Percentiles rank a stretch among this genome's conserved stretches.
These are phyloP conservation scores for Cymbopogon flexuosus DNA, from an alignment of 202 grass and related monocot genomes.

Conservation along the genomic window DNA sequence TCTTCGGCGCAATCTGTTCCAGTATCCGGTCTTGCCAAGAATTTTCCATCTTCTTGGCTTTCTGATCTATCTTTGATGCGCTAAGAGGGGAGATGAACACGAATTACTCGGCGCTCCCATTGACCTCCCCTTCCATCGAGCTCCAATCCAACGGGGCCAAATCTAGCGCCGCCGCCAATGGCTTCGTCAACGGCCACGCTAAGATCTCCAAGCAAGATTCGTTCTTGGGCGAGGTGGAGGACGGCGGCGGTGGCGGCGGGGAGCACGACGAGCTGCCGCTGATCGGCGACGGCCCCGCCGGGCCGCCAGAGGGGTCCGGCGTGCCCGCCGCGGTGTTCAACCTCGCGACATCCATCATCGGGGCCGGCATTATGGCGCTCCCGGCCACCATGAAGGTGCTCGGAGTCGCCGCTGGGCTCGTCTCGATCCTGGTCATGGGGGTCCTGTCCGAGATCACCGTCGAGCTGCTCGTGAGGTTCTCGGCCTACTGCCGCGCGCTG, in stretches of 20 bases:
- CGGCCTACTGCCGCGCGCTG: constrained; percentile 52
- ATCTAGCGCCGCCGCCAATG: constrained; percentile 26
- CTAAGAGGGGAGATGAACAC: constrained; percentile 43
- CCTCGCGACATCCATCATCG: constrained; percentile 93
- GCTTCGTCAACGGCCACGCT: constrained; percentile 17
- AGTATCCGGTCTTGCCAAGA: background rate
- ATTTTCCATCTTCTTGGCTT: background rate
- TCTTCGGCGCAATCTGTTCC: background rate
- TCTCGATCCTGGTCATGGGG: constrained; percentile 74
- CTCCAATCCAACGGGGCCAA: constrained; percentile 51
- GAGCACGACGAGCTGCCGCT: constrained; percentile 71
- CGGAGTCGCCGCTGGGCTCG: constrained; percentile 56
- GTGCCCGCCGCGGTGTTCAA: constrained; percentile 76
- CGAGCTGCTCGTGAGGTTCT: constrained; percentile 81
- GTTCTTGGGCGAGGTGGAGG: constrained; percentile 49
- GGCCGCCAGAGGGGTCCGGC: constrained; percentile 44
- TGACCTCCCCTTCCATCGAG: constrained; percentile 60
- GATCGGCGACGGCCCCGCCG: constrained; percentile 41
- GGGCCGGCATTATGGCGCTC: constrained; percentile 92
- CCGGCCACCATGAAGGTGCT: constrained; percentile 99
- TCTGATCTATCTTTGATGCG: constrained; percentile 38
- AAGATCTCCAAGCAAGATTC: constrained; percentile 49
- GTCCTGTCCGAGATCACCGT: constrained; percentile 84
- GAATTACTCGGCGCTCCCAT: constrained; percentile 62
- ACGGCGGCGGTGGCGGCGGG: background rate